Base-by-base conservation (phyloP, 169 alveolate genomes). In the Cryptosporidium ubiquitum region DNA sequence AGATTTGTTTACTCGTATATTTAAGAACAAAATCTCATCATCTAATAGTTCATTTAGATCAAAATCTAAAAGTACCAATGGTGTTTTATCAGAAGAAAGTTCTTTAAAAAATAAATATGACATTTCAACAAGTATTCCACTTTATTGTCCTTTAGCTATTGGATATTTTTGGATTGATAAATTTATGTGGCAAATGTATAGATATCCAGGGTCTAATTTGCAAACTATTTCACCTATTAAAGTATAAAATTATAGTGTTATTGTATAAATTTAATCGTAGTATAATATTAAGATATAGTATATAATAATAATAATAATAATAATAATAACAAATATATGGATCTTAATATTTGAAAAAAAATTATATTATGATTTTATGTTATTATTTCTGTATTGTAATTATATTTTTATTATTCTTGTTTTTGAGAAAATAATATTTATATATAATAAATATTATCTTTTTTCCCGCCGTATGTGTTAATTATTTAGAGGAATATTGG, bases 171-270 rank as follows among this genome's bases (percentile, higher is more conserved):
- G 85, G 85, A 73, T 73, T 39, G 85, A 73, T 51, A 73, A 73
- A 58, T 73, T 51, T 37, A 49, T 73, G 85, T 73, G 85, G 85
- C 85, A 73, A 73, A 73, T 73, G 85, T 73, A 73, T n/a, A 73
- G 85, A 73, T 57, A 35, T 55, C 70, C 85, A 35, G 85, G 85
- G 6, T 52, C 85, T 20, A 57, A 73, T 33, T 55, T 55, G 37
- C 70, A 73, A n/a, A 40, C 3, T 16, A 73, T 73, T 33, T n/a
- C 51, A 31, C 85, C 85, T 73, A 73, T 73, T 66, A 35, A 31
- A 55, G 66, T 14, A 23, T 55, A 55, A 33, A 55, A 23, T 55
- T 0, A 9, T 55, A 18, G 18, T 55, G 18, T 55, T 4, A 55
- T n/a, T 55, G 20, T 18, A 20, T 51, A n/a, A 10, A 51, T 6